Base-by-base conservation (phyloP, 495 filamentous ascomycete genomes). In the Podospora didyma region DNA sequence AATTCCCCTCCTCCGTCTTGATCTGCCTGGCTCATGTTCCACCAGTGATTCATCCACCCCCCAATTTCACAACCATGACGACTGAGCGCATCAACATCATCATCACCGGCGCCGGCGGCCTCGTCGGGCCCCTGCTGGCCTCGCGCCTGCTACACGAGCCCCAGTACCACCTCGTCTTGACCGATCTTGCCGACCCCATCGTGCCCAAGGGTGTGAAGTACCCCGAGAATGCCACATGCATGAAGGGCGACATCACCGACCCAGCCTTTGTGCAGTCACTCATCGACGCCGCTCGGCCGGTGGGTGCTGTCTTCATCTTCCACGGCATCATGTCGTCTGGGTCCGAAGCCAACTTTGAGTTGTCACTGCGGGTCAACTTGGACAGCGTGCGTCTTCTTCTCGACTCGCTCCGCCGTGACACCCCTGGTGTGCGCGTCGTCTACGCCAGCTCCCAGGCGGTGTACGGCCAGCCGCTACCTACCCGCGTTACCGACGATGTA, bases 251-350 rank as follows among this genome's bases (percentile, higher is more conserved):
- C 69, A 79, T 92, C 48, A 80, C 81, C 54, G 77, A 77, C 23
- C 62, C 76, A 0, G 55, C 75, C 4, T 81, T 79, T 56, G 65
- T 81, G 7, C 57, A 64, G 31, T 49, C 61, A 31, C 74, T 88
- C 17, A 73, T 88, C 16, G 61, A 71, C 16, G 60, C 70, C 9
- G 67, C 72, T 20, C 63, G 68, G 11, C 79, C 75, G 11, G 72
- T 89, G 0, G 75, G 82, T 59, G 86, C 83, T 16, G 76, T 89
- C 62, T 92, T 88, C 74, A 67, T 92, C 52, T 84, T 95, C 62
- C 90, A 95, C 70, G 90, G 90, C 46, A 90, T 95, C 72, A 92
- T 93, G 89, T 90, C 86, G 35, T 81, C 84, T 20, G 87, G 86
- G 46, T 78, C 84, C 17, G 90, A 95, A 66, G 84, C 84, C 22